These are phyloP conservation scores for Wickerhamomyces canadensis DNA, from an alignment of 805 yeast genomes.

Conservation along the genomic window DNA sequence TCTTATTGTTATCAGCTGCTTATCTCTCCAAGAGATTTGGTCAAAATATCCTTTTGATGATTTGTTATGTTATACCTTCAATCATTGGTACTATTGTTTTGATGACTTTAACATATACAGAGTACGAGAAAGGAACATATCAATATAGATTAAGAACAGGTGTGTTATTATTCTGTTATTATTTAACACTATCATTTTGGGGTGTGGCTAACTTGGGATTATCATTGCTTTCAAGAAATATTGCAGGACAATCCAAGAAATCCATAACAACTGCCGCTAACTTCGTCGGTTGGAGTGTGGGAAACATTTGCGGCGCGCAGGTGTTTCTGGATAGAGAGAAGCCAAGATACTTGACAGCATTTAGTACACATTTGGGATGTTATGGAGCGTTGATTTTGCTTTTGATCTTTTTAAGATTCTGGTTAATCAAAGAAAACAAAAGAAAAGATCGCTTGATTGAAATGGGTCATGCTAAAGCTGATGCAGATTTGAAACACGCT, in stretches of 20 bases:
- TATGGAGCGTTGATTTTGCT: conserved; percentile 2
- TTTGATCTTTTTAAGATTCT: conserved; percentile 2
- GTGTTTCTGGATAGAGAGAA: conserved; percentile 40
- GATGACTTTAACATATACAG: conserved; percentile 20
- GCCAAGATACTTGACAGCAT: conserved; percentile 36
- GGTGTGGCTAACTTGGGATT: conserved; percentile 42
- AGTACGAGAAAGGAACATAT: conserved; percentile 3
- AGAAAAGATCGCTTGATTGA: conserved; percentile 3
- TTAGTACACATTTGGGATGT: conserved; percentile 7
- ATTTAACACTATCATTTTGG: conserved; percentile 45
- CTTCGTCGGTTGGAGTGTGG: conserved; percentile 45
- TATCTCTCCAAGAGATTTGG: conserved; percentile 28
- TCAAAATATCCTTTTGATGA: conserved; percentile 15
- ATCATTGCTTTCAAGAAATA: conserved; percentile 49
- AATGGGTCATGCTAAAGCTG: conserved; percentile 2
- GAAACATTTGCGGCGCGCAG: conserved; percentile 55
- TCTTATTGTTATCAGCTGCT: conserved; percentile 29
- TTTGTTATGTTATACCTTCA: conserved; percentile 35
- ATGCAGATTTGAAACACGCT: conserved; percentile 5
- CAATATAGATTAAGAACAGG: conserved; percentile 26
- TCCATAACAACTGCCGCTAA: conserved; percentile 42
- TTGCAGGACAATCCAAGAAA: conserved; percentile 52
- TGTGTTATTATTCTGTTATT: conserved; percentile 38
- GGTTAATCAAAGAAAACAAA: conserved; percentile 3
- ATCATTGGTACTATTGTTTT: conserved; percentile 42